Evolutionary conservation across 257 asterid species (phyloP).

Genomic region (Voacanga thouarsii): DNA sequence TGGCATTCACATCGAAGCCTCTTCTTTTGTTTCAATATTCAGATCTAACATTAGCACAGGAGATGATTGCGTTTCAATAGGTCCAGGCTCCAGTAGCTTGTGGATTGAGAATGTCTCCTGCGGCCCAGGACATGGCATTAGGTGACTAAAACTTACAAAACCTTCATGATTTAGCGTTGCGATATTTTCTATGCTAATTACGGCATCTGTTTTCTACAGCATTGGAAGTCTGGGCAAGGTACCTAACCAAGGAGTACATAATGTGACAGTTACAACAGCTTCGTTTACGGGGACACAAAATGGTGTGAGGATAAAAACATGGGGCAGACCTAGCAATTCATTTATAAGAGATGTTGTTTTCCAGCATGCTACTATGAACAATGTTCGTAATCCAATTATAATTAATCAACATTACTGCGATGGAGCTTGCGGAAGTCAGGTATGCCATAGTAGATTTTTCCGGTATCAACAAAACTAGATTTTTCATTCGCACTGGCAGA

Average conservation of each 20-base stretch:
- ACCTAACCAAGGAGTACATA: not conserved
- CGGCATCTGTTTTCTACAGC: not conserved
- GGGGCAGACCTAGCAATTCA: not conserved
- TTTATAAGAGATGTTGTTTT: not conserved
- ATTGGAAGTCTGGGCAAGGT: not conserved
- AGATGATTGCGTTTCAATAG: conserved; percentile 53
- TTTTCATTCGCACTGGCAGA: not conserved
- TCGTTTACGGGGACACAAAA: not conserved
- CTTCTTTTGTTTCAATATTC: conserved; percentile 32
- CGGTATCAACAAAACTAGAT: too few species aligned
- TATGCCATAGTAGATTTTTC: not conserved
- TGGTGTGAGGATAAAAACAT: conserved; percentile 1
- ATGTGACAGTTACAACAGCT: not conserved
- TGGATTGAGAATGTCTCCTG: conserved; percentile 51
- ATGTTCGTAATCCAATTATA: not conserved
- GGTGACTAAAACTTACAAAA: conserved; percentile 23
- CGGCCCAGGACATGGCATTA: conserved; percentile 64
- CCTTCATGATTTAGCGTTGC: too few species aligned
- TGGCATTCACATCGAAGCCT: conserved; percentile 43
- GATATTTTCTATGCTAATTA: too few species aligned
- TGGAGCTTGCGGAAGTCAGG: not conserved
- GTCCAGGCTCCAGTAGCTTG: conserved; percentile 43
- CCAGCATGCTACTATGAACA: not conserved
- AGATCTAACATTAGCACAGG: conserved; percentile 43
- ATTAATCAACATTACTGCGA: not conserved